Conservation (phyloP, 768 basidiomycete species). For the Grammothele lineata region DNA sequence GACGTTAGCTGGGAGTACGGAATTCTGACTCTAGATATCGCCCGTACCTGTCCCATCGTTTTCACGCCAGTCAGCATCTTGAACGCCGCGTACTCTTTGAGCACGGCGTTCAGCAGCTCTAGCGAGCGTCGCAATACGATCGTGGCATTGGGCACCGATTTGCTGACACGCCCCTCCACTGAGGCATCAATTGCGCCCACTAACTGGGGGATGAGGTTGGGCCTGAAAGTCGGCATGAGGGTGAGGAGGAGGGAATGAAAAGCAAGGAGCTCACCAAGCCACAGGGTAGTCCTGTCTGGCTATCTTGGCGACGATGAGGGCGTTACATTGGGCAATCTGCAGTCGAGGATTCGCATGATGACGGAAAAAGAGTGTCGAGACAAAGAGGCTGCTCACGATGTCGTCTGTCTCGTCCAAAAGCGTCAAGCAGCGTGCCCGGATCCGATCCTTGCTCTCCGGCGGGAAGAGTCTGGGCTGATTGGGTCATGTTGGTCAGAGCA, state of each 20-base stretch:
- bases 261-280: constrained; percentile 49
- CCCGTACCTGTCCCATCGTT: constrained; percentile 56
- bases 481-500: background rate
- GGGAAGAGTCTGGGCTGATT: constrained; percentile 52
- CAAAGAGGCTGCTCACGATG: constrained; percentile 42
- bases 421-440: constrained; percentile 57
- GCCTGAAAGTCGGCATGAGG: constrained; percentile 38
- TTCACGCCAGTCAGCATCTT: constrained; percentile 70
- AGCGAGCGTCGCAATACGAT: constrained; percentile 58
- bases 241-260: background rate
- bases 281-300: constrained; percentile 74
- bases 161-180: constrained; percentile 46
- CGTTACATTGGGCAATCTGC: constrained; percentile 44
- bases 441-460: constrained; percentile 61
- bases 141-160: constrained; percentile 30
- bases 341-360: no score
- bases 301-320: constrained; percentile 62
- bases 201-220: constrained; percentile 51
- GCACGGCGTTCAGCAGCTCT: constrained; percentile 55
- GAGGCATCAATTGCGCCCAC: constrained; percentile 50
- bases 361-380: background rate
- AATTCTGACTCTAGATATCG: background rate
- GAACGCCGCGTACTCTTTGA: constrained; percentile 66
- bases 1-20: constrained; percentile 3
- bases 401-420: constrained; percentile 79